Conservation (phyloP, 352 stramenopile genomes). For the Phytophthora chlamydospora region DNA sequence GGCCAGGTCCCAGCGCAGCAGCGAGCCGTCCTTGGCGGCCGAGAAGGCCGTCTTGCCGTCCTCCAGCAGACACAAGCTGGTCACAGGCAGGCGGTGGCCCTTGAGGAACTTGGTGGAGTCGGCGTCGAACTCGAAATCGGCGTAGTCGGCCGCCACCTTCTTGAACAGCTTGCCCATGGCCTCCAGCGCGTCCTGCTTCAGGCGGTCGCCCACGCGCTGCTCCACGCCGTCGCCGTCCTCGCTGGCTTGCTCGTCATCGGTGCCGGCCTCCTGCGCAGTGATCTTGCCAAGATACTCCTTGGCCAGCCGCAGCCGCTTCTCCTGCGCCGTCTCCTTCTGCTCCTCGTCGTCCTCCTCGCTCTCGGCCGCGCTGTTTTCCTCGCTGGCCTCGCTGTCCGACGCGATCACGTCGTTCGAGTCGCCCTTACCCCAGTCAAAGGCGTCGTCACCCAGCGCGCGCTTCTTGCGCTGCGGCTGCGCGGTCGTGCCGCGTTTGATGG, state of each 20-base stretch:
- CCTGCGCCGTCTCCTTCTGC: constrained; percentile 82
- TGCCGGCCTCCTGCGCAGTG: constrained; percentile 63
- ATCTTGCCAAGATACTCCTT: constrained; percentile 91
- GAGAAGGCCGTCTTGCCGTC: constrained; percentile 93
- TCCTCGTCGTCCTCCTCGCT: constrained; percentile 66
- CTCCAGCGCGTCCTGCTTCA: constrained; percentile 88
- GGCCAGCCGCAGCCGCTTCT: constrained; percentile 89
- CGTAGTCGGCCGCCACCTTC: constrained; percentile 75
- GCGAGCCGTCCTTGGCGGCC: constrained; percentile 92
- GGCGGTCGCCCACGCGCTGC: constrained; percentile 70
- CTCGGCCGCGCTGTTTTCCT: constrained; percentile 33
- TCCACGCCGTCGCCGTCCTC: constrained; percentile 70
- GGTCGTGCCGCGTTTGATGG: constrained; percentile 63
- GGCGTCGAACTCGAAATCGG: constrained; percentile 82
- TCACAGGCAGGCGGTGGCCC: constrained; percentile 85
- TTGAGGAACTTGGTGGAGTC: constrained; percentile 82
- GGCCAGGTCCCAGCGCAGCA: constrained; percentile 91
- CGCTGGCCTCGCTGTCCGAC: constrained; percentile 74
- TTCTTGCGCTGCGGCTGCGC: constrained; percentile 57
- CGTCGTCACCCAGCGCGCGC: constrained; percentile 73
- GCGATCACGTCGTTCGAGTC: constrained; percentile 63
- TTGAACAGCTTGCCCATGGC: constrained; percentile 90
- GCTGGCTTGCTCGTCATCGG: constrained; percentile 33
- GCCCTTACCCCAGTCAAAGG: constrained; percentile 79
- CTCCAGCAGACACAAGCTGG: constrained; percentile 86